phyloP scores from a whole-genome alignment of 2,329 filamentous ascomycete genomes.

The Aspergillus proliferans region DNA sequence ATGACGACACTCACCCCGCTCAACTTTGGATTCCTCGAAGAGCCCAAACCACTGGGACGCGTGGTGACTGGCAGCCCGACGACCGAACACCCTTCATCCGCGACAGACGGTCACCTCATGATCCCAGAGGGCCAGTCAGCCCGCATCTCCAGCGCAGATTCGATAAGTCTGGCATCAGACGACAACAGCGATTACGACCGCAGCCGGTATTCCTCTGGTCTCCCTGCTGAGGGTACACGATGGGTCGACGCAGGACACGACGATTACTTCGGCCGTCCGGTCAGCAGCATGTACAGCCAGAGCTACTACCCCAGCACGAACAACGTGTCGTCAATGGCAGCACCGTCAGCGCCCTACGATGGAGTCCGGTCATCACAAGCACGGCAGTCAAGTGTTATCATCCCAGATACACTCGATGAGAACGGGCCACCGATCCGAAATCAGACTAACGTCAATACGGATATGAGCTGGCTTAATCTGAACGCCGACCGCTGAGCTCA shows the following conservation, averaged over 20 bases:
- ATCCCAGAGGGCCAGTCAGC: slow-evolving; percentile 37
- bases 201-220: slow-evolving; percentile 15
- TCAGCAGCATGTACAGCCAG: slow-evolving; percentile 38
- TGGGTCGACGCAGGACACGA: slow-evolving; percentile 8
- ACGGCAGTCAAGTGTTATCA: slow-evolving; percentile 27
- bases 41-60: slow-evolving; percentile 33
- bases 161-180: slow-evolving; percentile 33
- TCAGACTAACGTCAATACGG: slow-evolving; percentile 27
- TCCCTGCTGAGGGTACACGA: background rate
- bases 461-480: slow-evolving; percentile 42
- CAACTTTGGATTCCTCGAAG: slow-evolving; percentile 32
- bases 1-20: slow-evolving; percentile 29
- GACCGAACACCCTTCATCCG: slow-evolving; percentile 27
- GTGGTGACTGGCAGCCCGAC: slow-evolving; percentile 40
- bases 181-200: slow-evolving; percentile 23
- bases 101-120: slow-evolving; percentile 23
- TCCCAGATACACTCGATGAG: slow-evolving; percentile 23
- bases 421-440: slow-evolving; percentile 3
- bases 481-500: slow-evolving; percentile 19
- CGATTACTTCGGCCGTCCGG: slow-evolving; percentile 30
- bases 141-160: slow-evolving; percentile 39
- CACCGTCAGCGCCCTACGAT: slow-evolving; percentile 9
- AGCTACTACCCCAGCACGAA: slow-evolving; percentile 28
- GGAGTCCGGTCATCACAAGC: slow-evolving; percentile 10
- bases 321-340: slow-evolving; percentile 3